Conservation (phyloP, 2,329 filamentous ascomycete species). For the Fusarium oligoseptatum region DNA sequence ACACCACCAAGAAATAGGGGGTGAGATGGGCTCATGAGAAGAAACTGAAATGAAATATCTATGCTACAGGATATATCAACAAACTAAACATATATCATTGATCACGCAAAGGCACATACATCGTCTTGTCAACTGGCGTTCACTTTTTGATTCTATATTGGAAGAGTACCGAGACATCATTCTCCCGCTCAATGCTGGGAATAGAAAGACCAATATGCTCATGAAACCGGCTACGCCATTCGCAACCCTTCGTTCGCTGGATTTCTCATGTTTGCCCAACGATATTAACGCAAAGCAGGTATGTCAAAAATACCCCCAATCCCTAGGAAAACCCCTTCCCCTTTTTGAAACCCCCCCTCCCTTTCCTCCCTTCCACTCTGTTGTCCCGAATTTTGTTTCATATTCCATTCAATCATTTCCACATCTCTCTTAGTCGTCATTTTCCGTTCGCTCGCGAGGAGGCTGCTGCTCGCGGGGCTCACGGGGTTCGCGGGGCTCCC, state of each 20-base stretch:
- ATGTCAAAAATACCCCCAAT: slow-evolving; percentile 44
- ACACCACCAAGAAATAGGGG: background rate
- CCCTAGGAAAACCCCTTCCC: slow-evolving; percentile 33
- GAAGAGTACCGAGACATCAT: slow-evolving; percentile 33
- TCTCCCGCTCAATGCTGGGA: slow-evolving; percentile 39
- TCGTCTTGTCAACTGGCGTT: slow-evolving; percentile 30
- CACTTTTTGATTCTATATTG: slow-evolving; percentile 38
- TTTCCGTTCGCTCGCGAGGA: slow-evolving; percentile 63
- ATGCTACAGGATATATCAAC: background rate
- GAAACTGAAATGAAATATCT: background rate
- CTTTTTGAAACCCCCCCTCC: slow-evolving; percentile 25
- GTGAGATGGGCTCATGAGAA: background rate
- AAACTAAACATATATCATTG: background rate
- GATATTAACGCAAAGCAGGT: slow-evolving; percentile 52
- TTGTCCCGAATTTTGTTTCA: slow-evolving; percentile 30
- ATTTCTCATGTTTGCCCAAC: slow-evolving; percentile 45
- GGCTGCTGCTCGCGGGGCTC: slow-evolving; percentile 37
- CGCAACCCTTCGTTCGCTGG: slow-evolving; percentile 50
- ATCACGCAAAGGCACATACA: background rate
- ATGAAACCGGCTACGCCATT: slow-evolving; percentile 55
- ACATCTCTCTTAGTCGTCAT: slow-evolving; percentile 64
- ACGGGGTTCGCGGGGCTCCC: slow-evolving; percentile 29
- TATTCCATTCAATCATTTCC: slow-evolving; percentile 25
- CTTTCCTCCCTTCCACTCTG: slow-evolving; percentile 32
- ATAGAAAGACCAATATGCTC: slow-evolving; percentile 50